These are phyloP conservation scores for Maudiozyma barnettii DNA, from an alignment of 805 yeast species.

Conservation along the genomic window DNA sequence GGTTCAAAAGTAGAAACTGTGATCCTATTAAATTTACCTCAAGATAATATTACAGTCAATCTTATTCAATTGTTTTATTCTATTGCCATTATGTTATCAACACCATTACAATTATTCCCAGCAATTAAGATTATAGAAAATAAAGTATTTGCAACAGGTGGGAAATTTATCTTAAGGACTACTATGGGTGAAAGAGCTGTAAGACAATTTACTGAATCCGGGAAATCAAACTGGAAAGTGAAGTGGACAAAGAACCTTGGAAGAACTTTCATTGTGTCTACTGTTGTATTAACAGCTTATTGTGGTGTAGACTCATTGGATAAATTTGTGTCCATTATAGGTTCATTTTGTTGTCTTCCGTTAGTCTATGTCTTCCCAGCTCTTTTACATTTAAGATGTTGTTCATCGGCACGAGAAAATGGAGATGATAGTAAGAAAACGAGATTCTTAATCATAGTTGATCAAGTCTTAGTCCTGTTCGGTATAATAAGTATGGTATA, in stretches of 20 bases:
- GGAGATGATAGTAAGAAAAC: conserved; percentile 9
- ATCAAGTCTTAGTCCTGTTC: conserved; percentile 40
- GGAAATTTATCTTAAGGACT: conserved; percentile 12
- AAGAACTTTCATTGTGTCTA: conserved; percentile 43
- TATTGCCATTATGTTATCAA: conserved; percentile 62
- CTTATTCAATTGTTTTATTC: conserved; percentile 64
- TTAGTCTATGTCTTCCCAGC: conserved; percentile 83
- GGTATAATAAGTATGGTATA: conserved; percentile 58
- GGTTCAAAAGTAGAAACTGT: conserved; percentile 60
- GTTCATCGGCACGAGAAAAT: conserved; percentile 24
- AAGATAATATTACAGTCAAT: conserved; percentile 49
- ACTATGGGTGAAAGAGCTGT: conserved; percentile 9
- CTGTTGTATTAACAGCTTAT: conserved; percentile 51
- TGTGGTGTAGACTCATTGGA: conserved; percentile 64
- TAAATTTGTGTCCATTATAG: conserved; percentile 68
- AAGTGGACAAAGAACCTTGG: conserved; percentile 63
- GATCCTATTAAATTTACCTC: conserved; percentile 64
- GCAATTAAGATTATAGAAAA: conserved; percentile 67
- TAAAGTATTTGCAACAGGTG: conserved; percentile 40
- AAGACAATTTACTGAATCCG: conserved; percentile 33
- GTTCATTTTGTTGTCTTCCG: conserved; percentile 79
- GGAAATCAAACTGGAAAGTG: conserved; percentile 41
- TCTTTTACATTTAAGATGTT: conserved; percentile 53
- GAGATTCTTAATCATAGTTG: conserved; percentile 33
- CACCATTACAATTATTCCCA: conserved; percentile 75